A percentile compares a stretch with the other conserved stretches of the same genome.
phyloP scores from a whole-genome alignment of 2,329 filamentous ascomycete species.

The Fusarium citri region DNA sequence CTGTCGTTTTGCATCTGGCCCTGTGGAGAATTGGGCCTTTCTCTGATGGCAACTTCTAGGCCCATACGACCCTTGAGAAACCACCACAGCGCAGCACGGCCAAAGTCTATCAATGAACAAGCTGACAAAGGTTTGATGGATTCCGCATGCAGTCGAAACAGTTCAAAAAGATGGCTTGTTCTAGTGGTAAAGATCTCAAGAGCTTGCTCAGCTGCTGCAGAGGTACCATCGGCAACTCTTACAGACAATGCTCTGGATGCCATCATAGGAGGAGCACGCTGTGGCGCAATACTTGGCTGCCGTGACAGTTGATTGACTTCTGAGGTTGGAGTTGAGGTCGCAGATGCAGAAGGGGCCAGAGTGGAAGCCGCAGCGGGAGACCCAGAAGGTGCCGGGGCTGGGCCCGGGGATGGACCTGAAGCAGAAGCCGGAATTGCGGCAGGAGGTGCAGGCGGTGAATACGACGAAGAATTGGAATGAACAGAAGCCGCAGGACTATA shows the following conservation, averaged over 20 bases:
- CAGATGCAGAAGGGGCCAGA: background rate
- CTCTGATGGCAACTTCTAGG: slow-evolving; percentile 78
- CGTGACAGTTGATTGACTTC: slow-evolving; percentile 41
- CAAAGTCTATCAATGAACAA: slow-evolving; percentile 74
- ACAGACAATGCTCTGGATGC: slow-evolving; percentile 51
- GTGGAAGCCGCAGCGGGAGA: background rate
- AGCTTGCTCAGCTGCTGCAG: slow-evolving; percentile 70
- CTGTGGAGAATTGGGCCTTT: slow-evolving; percentile 64
- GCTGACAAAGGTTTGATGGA: slow-evolving; percentile 73
- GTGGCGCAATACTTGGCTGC: slow-evolving; percentile 41
- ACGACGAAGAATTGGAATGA: slow-evolving; percentile 50
- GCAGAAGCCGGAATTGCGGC: slow-evolving; percentile 20
- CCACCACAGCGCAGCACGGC: slow-evolving; percentile 86
- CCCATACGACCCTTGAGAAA: slow-evolving; percentile 83
- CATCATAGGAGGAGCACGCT: slow-evolving; percentile 46
- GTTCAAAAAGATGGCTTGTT: slow-evolving; percentile 77
- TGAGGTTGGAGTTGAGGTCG: slow-evolving; percentile 16
- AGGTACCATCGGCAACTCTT: slow-evolving; percentile 56
- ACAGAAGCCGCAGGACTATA: slow-evolving; percentile 59
- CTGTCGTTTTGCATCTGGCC: slow-evolving; percentile 65
- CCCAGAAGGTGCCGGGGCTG: slow-evolving; percentile 4
- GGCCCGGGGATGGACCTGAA: background rate
- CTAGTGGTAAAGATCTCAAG: slow-evolving; percentile 76
- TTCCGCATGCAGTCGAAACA: slow-evolving; percentile 84
- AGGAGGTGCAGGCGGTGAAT: slow-evolving; percentile 39